Percentiles rank a stretch among this genome's conserved stretches.
These are phyloP conservation scores for Hortiboletus rubellus DNA, from an alignment of 1,284 basidiomycete species.

Conservation along the genomic window DNA sequence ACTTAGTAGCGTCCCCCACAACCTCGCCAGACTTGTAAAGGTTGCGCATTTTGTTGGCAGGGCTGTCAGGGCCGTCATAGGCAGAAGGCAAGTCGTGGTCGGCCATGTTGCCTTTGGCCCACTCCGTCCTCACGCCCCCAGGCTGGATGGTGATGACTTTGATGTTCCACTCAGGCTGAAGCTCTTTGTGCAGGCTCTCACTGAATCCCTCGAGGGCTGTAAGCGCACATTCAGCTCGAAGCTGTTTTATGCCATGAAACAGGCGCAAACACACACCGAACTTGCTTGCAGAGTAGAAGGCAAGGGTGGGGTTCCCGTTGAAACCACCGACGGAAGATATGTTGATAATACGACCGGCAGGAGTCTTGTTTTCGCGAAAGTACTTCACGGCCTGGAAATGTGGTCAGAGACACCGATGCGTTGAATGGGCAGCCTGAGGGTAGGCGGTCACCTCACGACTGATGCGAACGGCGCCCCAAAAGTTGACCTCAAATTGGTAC, in stretches of 20 bases:
- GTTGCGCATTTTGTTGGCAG: slow-evolving; percentile 15
- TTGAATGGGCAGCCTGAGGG: too few species aligned
- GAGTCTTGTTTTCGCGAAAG: slow-evolving; percentile 22
- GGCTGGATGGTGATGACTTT: slow-evolving; percentile 25
- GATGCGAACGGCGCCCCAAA: slow-evolving; percentile 39
- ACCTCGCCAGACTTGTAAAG: slow-evolving; percentile 4
- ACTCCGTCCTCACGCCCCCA: slow-evolving; percentile 25
- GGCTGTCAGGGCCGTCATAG: slow-evolving; percentile 18
- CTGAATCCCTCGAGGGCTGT: slow-evolving; percentile 27
- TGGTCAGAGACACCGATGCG: not conserved
- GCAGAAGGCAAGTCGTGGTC: slow-evolving; percentile 16
- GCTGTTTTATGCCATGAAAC: too few species aligned
- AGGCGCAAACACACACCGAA: slow-evolving; percentile 15
- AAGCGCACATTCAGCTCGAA: not conserved
- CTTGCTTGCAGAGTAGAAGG: slow-evolving; percentile 27
- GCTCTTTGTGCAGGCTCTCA: slow-evolving; percentile 24
- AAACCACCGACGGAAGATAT: slow-evolving; percentile 27
- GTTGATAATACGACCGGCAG: slow-evolving; percentile 26
- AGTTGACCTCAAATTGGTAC: slow-evolving; percentile 39
- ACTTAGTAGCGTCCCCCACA: slow-evolving; percentile 13
- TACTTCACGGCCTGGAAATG: slow-evolving; percentile 22
- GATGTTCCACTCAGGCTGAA: slow-evolving; percentile 26
- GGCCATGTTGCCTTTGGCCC: slow-evolving; percentile 24
- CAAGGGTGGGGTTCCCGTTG: slow-evolving; percentile 15
- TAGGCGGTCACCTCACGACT: slow-evolving; percentile 22